Percentiles rank a stretch among this genome's conserved stretches.
These are phyloP conservation scores for Backusella tarrabulga DNA, from an alignment of 192 early-diverging fungal species.

Conservation along the genomic window DNA sequence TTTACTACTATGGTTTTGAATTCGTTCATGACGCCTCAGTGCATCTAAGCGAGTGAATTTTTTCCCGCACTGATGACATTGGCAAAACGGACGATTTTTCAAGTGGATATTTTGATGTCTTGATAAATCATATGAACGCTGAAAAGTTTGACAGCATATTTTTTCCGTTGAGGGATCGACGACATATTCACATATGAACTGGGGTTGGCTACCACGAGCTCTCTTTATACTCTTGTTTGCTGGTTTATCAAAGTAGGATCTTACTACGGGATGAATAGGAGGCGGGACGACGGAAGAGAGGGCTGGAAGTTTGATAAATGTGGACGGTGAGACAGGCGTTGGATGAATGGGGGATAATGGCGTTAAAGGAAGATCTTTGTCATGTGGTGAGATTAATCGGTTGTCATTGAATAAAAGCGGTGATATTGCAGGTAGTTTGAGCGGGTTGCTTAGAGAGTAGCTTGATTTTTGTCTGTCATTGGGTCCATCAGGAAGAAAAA, in stretches of 20 bases:
- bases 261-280: constrained; percentile 9
- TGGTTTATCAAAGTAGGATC: background rate
- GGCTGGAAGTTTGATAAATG: background rate
- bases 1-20: constrained; percentile 30
- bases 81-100: constrained; percentile 26
- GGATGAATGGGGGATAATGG: background rate
- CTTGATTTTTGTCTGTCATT: background rate
- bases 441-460: background rate
- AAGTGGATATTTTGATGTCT: constrained; percentile 38
- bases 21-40: constrained; percentile 33
- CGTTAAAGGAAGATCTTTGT: background rate
- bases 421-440: background rate
- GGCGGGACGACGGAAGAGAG: background rate
- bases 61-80: constrained; percentile 34
- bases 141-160: constrained; percentile 31
- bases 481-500: background rate
- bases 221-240: background rate
- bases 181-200: constrained; percentile 23
- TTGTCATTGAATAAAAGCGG: background rate
- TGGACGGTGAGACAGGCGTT: background rate
- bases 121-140: constrained; percentile 36
- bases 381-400: background rate
- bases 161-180: constrained; percentile 20
- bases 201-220: background rate
- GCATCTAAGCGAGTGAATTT: constrained; percentile 38